Base-by-base conservation (phyloP, 179 eudicot genomes). In the Drosera spatulata region DNA sequence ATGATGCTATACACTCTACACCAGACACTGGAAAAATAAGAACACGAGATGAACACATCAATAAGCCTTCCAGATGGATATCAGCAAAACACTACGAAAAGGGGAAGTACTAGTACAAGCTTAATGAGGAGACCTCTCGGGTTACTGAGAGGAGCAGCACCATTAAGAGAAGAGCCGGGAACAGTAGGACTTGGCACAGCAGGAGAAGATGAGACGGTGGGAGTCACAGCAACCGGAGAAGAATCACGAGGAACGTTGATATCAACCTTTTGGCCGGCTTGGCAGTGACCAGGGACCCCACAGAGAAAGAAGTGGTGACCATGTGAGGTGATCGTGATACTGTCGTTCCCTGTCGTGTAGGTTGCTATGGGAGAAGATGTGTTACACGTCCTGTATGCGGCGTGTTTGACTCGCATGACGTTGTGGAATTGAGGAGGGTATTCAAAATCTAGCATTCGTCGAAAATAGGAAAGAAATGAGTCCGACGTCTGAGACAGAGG, bases 231-330 rank as follows among this genome's bases (percentile, higher is more conserved):
- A 15, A 62, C 48, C 0, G 82, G 50, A 52, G 85, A 55, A 10
- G 66, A 10, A 8, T 61, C 62, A 37, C 69, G 80, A 39, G 63
- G 72, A 10, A 89, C 90, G 14, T 82, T 80, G 42, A 93, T 86
- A 69, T 93, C 99, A 2, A 93, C 85, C 71, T 84, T 93, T 71
- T 93, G 99, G 5, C 99, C 99, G 0, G 81, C 9, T 39, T 79
- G 93, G 77, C 96, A 93, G 73, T 93, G 99, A 11, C 99, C 99
- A 0, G 96, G 90, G 6, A 93, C 87, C 0, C 95, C 99, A 49
- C 99, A 93, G 3, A 93, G 53, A 74, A 84, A 93, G 85, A 79
- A 85, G 71, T 93, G 88, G 71, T 93, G 99, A 15, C 95, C 90
- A 13, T 59, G 79, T 3, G 66, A 66, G n/a, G 72, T 66, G 51